phyloP scores from a whole-genome alignment of 2,329 filamentous ascomycete genomes.

The Magnaporthiopsis rhizophila region DNA sequence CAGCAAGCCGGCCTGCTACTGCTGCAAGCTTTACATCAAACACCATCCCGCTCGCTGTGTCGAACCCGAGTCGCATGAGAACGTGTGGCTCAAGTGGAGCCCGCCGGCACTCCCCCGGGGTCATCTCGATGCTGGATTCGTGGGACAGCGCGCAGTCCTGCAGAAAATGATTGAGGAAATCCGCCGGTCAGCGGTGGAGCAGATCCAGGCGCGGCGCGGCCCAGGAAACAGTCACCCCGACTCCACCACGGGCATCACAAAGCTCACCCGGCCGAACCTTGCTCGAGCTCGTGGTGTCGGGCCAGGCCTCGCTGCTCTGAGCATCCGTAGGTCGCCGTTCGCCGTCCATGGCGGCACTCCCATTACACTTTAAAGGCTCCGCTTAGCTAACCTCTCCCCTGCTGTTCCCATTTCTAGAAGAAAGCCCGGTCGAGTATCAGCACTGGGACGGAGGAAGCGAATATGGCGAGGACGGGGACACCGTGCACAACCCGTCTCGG shows the following conservation, averaged over 20 bases:
- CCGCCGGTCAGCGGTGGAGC: not conserved
- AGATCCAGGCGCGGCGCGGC: not conserved
- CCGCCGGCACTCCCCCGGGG: slow-evolving; percentile 9
- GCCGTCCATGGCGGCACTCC: not conserved
- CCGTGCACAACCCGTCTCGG: not conserved
- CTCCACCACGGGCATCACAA: slow-evolving; percentile 1
- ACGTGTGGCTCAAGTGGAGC: slow-evolving; percentile 34
- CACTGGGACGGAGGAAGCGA: not conserved
- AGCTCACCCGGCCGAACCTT: not conserved
- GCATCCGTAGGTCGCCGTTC: not conserved
- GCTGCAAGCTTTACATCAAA: slow-evolving; percentile 36
- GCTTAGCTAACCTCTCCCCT: not conserved
- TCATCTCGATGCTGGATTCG: not conserved
- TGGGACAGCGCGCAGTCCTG: not conserved
- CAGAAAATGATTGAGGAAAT: not conserved
- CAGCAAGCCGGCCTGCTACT: slow-evolving; percentile 44
- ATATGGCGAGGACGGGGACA: no score
- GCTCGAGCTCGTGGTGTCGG: not conserved
- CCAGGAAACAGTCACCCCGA: not conserved
- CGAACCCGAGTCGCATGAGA: slow-evolving; percentile 28
- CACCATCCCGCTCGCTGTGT: slow-evolving; percentile 27
- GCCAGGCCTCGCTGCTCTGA: not conserved
- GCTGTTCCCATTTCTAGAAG: not conserved
- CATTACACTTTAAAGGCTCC: not conserved
- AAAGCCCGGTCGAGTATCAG: not conserved